Evolutionary conservation across 768 basidiomycete species (phyloP).

Genomic region (Kwoniella mangroviensis): DNA sequence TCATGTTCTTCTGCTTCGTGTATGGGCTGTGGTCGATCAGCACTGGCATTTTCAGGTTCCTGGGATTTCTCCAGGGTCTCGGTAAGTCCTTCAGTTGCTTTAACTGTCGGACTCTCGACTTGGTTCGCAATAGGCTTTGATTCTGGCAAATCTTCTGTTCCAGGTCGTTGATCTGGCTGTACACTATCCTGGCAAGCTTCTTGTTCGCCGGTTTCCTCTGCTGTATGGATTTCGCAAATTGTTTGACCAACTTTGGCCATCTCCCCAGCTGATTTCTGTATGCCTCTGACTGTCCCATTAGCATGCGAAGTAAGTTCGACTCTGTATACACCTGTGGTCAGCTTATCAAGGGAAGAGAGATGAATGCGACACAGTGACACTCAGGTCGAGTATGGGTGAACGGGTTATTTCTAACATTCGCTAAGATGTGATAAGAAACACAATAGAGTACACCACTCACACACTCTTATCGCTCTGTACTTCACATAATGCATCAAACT

Average conservation of each 20-base stretch:
- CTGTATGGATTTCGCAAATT: conserved; percentile 45
- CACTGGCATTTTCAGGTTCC: not conserved
- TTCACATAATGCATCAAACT: conserved; percentile 52
- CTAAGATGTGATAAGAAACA: not conserved
- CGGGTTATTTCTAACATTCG: not conserved
- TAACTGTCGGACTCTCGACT: not conserved
- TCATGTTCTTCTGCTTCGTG: not conserved
- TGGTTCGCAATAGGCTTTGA: not conserved
- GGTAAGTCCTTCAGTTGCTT: conserved; percentile 6
- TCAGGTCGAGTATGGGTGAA: not conserved
- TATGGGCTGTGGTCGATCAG: not conserved
- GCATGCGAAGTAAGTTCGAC: conserved; percentile 49
- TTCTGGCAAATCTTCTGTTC: not conserved
- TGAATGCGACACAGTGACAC: no score
- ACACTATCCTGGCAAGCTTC: not conserved
- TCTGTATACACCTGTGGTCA: conserved; percentile 15
- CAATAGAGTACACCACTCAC: conserved; percentile 31
- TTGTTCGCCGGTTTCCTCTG: conserved; percentile 6
- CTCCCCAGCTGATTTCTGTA: conserved; percentile 34
- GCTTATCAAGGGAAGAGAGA: no score
- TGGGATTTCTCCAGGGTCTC: conserved; percentile 24
- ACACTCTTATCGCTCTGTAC: conserved; percentile 54
- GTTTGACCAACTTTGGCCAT: conserved; percentile 46
- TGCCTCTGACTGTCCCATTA: conserved; percentile 31
- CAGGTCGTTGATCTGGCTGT: not conserved